Evolutionary conservation across 176 grass and related monocot genomes (phyloP), one percentile per base, ranked within the genome.

Genomic region (Juncus inflexus): DNA sequence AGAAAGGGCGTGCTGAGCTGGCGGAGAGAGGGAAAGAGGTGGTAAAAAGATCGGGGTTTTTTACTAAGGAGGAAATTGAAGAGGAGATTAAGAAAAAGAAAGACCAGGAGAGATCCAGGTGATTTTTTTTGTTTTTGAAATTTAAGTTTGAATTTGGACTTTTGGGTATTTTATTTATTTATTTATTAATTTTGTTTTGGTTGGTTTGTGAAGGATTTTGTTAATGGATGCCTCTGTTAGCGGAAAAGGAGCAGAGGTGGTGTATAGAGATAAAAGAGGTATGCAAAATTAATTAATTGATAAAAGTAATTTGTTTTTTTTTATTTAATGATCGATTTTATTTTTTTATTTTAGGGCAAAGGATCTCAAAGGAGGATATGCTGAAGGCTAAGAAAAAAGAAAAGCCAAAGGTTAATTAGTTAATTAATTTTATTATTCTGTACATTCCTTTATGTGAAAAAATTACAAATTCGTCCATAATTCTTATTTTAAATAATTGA

Each of bases 201-300:
- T 39, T 43, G 5, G 62, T 62, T 40, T 45, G 76, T 73, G 65
- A 60, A 96, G 92, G 67, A 83, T 97, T 12, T 67, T 76, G 14
- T 66, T 74, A 10, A 81, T 80, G 63, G 87, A 97, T 76, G 81
- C 92, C 6, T 77, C 74, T 1, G 55, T 83, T 37, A 82, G 64
- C 78, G 84, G 87, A n/a, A 91, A 84, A 80, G 82, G 83, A 36
- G 92, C 85, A 65, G 86, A 86, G 72, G 70, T 79, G 72, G 79
- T 97, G 61, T 97, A 88, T 79, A 79, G 87, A 42, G 85, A 94
- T 42, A 83, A 80, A 62, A 61, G 87, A 82, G 91, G 91, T 88
- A 42, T 71, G 35, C 35, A 28, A 28, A 28, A 28, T 28, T 28
- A 28, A 28, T 28, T 28, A 28, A 28, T 28, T 28, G 19, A 28